Conservation (phyloP, 2,329 filamentous ascomycete genomes). For the Botryotinia narcissicola region DNA sequence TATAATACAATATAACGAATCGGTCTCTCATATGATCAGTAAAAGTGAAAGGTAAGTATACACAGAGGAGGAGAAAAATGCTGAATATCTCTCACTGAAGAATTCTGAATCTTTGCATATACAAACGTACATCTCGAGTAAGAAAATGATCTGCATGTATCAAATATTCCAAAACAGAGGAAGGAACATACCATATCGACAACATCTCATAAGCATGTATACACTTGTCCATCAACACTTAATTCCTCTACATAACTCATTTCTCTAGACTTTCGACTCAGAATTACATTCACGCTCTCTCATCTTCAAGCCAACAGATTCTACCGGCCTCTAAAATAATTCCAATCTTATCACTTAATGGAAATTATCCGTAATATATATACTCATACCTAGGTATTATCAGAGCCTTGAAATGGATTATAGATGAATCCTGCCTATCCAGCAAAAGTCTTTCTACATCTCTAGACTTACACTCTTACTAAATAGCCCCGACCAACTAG, state of each 20-base stretch:
- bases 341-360: too few relatives aligned
- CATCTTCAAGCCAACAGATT: not conserved
- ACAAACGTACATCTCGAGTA: too few relatives aligned
- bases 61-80: not conserved
- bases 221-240: too few relatives aligned
- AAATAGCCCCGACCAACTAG: too few relatives aligned
- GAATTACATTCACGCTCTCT: not conserved
- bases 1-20: too few relatives aligned
- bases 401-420: not conserved
- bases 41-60: not conserved
- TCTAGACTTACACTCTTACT: not conserved
- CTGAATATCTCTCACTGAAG: not conserved
- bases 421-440: rapidly evolving
- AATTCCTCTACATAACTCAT: not conserved
- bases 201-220: too few relatives aligned
- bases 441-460: not conserved
- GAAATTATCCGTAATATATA: not conserved
- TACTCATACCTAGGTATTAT: too few relatives aligned
- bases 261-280: not conserved
- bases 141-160: too few relatives aligned
- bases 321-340: too few relatives aligned
- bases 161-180: not conserved
- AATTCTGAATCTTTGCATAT: not conserved
- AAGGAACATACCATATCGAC: too few relatives aligned
- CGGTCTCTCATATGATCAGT: too few relatives aligned